phyloP scores from a whole-genome alignment of 495 filamentous ascomycete genomes.

The Hapsidospora chrysogenum region DNA sequence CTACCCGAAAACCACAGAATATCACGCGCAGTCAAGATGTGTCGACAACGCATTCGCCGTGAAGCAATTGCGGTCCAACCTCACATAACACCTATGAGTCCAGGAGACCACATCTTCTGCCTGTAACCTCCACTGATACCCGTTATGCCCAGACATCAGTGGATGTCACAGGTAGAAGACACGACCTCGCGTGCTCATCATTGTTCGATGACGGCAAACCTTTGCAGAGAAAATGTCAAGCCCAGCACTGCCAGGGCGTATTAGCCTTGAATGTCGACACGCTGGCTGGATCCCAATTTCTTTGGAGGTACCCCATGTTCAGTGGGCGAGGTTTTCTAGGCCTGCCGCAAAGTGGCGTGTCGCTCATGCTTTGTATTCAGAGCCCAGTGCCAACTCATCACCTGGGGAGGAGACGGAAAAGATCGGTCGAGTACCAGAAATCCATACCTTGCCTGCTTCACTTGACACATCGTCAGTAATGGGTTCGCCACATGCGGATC shows the following conservation, averaged over 20 bases:
- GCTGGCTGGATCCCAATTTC: no score
- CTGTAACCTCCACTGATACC: background rate
- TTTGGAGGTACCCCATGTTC: no score
- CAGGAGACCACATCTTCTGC: background rate
- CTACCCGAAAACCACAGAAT: conserved; percentile 8
- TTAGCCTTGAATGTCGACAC: no score
- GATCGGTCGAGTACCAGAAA: conserved; percentile 3
- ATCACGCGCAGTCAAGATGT: no score
- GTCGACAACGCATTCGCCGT: no score
- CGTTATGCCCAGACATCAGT: background rate
- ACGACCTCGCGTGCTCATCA: conserved; percentile 3
- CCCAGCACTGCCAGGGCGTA: no score
- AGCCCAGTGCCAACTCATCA: conserved; percentile 99
- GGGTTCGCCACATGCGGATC: conserved; percentile 3
- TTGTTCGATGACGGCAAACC: no score
- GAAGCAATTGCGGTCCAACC: no score
- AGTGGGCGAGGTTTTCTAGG: conserved; percentile 99
- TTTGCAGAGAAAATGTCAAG: no score
- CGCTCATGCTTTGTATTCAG: conserved; percentile 67
- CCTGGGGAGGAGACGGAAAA: conserved; percentile 15
- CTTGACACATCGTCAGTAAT: background rate
- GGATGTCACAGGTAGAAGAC: background rate
- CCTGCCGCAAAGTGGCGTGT: conserved; percentile 94
- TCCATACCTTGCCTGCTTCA: conserved; percentile 7
- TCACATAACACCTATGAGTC: conserved; percentile 9